Base-by-base conservation (phyloP, 1,284 basidiomycete genomes). In the Boletellus dicymbophilus region DNA sequence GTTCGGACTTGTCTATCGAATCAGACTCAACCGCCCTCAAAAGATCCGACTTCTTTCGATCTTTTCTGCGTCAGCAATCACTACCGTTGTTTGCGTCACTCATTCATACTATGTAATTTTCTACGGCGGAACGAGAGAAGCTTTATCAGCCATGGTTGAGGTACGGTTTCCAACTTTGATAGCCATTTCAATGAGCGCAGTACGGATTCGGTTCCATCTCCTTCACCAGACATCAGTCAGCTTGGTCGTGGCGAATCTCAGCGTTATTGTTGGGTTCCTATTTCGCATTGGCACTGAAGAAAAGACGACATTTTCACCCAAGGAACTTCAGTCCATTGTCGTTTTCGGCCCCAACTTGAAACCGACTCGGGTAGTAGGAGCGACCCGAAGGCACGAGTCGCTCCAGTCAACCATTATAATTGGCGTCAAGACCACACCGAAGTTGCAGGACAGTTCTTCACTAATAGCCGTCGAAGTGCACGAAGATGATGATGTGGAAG, bases 41-140 rank as follows among this genome's bases (percentile, higher is more conserved):
- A 46, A 46, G n/a, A 46, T 46, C 22, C 44, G 44, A 30, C 22
- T 46, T 13, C 21, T 46, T n/a, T 41, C 37, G 4, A 46, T 46
- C 26, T 46, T 46, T 30, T 46, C 44, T 12, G 23, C 44, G 8
- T 46, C 44, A 8, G 44, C 44, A 15, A 46, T 46, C 28, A 31
- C 44, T 9, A 46, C 44, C 5, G 16, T 41, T 6, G 44, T 46
- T 27, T 22, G 37, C 21, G 12, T 37, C 22, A 21, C 22, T 13
- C 37, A 37, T 10, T 11, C 37, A 37, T 37, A 41, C 22, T 46
- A 46, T 23, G 44, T 46, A n/a, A n/a, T n/a, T 11, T n/a, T 46
- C 30, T 23, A 11, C 5, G 44, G 44, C 23, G 37, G 27, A 9
- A 21, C 42, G 12, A 40, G n/a, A 13, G 44, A 46, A 30, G n/a